These are phyloP conservation scores for Eucalyptus regnans DNA, from an alignment of 345 rosid genomes.

Conservation along the genomic window DNA sequence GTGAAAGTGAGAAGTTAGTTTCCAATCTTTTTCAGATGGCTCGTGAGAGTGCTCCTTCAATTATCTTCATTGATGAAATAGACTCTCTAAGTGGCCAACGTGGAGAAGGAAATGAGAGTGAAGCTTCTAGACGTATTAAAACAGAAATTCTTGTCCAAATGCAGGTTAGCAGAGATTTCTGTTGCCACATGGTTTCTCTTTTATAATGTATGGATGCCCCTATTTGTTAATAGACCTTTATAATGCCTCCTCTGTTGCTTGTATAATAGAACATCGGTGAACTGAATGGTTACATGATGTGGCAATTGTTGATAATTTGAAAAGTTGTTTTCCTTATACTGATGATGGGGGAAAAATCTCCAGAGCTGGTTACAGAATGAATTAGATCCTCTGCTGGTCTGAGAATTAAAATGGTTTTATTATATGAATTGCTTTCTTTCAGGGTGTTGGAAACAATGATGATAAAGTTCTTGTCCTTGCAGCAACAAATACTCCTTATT, in stretches of 20 bases:
- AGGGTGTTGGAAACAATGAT: conserved; percentile 90
- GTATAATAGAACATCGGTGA: neutral
- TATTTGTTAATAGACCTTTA: neutral
- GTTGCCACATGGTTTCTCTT: neutral
- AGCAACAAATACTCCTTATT: conserved; percentile 89
- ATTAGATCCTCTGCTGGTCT: neutral
- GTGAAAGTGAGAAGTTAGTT: conserved; percentile 93
- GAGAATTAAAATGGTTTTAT: neutral
- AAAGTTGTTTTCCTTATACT: neutral
- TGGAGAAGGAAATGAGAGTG: conserved; percentile 94
- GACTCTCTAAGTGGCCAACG: conserved; percentile 87
- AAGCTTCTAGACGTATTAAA: conserved; percentile 93
- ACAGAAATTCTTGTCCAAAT: conserved; percentile 97
- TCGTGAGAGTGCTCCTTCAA: conserved; percentile 89
- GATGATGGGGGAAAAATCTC: neutral
- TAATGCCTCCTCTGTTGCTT: neutral
- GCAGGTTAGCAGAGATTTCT: conserved; percentile 53
- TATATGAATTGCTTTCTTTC: neutral
- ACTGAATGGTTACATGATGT: neutral
- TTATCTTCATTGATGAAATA: conserved; percentile 89
- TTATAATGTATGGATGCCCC: neutral
- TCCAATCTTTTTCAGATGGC: conserved; percentile 94
- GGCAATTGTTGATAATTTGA: neutral
- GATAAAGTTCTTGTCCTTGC: conserved; percentile 94
- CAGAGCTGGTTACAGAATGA: neutral